Conservation (phyloP, 768 basidiomycete genomes). For the Leccinum barrowsii region DNA sequence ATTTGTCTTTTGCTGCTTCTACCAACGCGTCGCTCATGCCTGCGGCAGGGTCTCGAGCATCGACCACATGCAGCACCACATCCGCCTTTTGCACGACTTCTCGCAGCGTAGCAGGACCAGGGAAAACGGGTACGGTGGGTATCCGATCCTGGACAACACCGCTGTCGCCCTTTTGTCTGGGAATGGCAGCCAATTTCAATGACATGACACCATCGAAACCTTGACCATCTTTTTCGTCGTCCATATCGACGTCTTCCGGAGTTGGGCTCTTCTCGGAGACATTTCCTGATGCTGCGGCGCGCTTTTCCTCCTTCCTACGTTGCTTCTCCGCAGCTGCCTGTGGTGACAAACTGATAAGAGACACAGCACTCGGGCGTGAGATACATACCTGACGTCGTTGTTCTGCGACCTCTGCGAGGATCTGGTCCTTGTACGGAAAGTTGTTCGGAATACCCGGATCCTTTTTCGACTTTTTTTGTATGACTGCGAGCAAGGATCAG, state of each 20-base stretch:
- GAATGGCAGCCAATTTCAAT: constrained; percentile 7
- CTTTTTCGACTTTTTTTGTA: constrained; percentile 53
- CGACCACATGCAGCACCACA: constrained; percentile 76
- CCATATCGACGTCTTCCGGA: constrained; percentile 29
- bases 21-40: constrained; percentile 66
- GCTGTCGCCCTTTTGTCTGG: neutral
- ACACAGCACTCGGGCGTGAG: neutral
- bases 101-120: constrained; percentile 28
- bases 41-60: constrained; percentile 77
- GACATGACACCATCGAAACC: constrained; percentile 40
- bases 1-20: constrained; percentile 38
- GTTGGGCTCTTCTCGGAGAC: constrained; percentile 23
- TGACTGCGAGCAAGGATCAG: constrained; percentile 8
- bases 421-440: constrained; percentile 92
- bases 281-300: constrained; percentile 36
- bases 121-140: constrained; percentile 21
- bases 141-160: constrained; percentile 1
- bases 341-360: neutral
- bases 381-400: constrained; percentile 62
- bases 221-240: constrained; percentile 28
- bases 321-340: constrained; percentile 80
- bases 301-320: constrained; percentile 61
- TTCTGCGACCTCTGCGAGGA: constrained; percentile 86
- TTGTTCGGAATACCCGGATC: constrained; percentile 93
- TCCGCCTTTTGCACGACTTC: constrained; percentile 71